phyloP scores from a whole-genome alignment of 164 flowering plant genomes.

The Saururus chinensis region DNA sequence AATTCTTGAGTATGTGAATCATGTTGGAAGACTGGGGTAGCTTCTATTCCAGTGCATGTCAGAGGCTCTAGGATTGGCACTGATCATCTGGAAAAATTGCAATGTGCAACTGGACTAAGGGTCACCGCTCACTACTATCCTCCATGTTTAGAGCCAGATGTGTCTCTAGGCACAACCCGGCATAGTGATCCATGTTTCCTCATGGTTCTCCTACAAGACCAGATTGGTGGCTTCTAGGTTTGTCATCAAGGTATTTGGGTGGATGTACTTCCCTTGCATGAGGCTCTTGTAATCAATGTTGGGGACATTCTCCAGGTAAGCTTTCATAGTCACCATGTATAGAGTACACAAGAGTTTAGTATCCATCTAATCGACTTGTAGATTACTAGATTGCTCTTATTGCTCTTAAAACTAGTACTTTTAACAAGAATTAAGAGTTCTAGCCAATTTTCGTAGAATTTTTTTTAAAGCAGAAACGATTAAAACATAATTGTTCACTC shows the following conservation, averaged over 20 bases:
- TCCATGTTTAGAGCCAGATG: conserved; percentile 14
- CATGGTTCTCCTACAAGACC: conserved; percentile 17
- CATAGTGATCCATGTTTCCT: conserved; percentile 22
- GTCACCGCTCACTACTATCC: neutral
- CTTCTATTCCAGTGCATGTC: neutral
- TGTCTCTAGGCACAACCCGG: conserved; percentile 9
- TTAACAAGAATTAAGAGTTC: no score
- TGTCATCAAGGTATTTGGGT: conserved; percentile 15
- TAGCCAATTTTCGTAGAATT: no score
- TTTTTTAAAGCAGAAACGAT: no score
- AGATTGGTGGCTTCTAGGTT: conserved; percentile 17
- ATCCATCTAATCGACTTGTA: no score
- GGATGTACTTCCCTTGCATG: conserved; percentile 13
- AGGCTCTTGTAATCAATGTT: conserved; percentile 15
- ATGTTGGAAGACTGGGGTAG: neutral
- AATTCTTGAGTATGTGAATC: neutral
- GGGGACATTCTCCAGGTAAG: conserved; percentile 16
- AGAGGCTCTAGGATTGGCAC: neutral
- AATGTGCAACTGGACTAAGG: neutral
- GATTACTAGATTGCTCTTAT: no score
- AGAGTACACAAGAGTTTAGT: no score
- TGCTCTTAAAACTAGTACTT: no score
- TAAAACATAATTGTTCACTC: no score
- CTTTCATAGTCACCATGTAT: neutral
- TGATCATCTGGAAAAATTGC: neutral